phyloP scores from a whole-genome alignment of 2,329 filamentous ascomycete genomes.

The Stachybotrys chlorohalonatus region DNA sequence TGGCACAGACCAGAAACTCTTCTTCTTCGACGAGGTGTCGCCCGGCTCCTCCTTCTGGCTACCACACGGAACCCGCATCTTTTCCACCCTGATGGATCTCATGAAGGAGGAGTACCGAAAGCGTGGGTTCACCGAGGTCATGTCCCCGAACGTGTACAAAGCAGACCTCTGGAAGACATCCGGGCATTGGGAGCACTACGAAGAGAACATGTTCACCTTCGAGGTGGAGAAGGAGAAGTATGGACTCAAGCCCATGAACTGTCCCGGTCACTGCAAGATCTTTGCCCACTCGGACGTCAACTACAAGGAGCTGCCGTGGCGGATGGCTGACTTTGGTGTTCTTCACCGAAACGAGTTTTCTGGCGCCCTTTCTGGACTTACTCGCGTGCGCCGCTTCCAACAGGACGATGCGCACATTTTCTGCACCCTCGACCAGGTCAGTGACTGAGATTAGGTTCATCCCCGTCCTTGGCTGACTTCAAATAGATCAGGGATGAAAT shows the following conservation, averaged over 20 bases:
- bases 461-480: too few relatives aligned
- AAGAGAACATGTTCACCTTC: conserved; percentile 82
- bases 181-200: conserved; percentile 79
- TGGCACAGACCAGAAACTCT: conserved; percentile 90
- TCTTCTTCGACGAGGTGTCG: conserved; percentile 93
- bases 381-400: conserved; percentile 85
- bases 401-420: conserved; percentile 98
- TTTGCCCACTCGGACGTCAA: conserved; percentile 77
- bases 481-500: conserved; percentile 41
- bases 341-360: conserved; percentile 94
- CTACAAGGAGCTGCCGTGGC: conserved; percentile 77
- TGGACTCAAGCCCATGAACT: conserved; percentile 96
- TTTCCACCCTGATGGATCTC: conserved; percentile 77
- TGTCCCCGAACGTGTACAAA: conserved; percentile 92
- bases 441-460: neutral
- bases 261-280: conserved; percentile 85
- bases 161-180: conserved; percentile 87
- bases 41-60: conserved; percentile 90
- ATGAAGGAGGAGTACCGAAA: conserved; percentile 84
- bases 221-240: conserved; percentile 63
- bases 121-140: conserved; percentile 89
- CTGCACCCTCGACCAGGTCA: conserved; percentile 44
- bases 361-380: conserved; percentile 82
- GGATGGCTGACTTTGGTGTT: conserved; percentile 92
- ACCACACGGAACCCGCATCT: conserved; percentile 86